These are phyloP conservation scores for Magnusiomyces ingens DNA, from an alignment of 1,139 yeast genomes.

Conservation along the genomic window DNA sequence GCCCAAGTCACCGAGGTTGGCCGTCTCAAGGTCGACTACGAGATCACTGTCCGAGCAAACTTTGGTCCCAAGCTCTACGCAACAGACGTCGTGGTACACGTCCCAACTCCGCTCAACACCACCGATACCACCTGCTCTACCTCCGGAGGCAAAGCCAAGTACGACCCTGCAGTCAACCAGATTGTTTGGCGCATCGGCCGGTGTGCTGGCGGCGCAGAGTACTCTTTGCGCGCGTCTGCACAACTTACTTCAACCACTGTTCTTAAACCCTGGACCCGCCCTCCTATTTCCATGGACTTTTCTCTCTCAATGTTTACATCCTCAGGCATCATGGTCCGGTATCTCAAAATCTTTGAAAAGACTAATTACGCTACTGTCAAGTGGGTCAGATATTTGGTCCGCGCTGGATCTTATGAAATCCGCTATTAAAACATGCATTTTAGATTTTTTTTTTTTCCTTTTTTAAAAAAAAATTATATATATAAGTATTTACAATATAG, in stretches of 20 bases:
- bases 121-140: slow-evolving; percentile 38
- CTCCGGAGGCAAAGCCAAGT: slow-evolving; percentile 63
- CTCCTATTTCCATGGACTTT: slow-evolving; percentile 72
- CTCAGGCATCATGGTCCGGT: slow-evolving; percentile 71
- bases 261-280: slow-evolving; percentile 52
- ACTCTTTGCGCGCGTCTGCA: slow-evolving; percentile 46
- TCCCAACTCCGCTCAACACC: slow-evolving; percentile 68
- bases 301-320: slow-evolving; percentile 68
- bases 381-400: slow-evolving; percentile 76
- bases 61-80: slow-evolving; percentile 60
- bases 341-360: slow-evolving; percentile 61
- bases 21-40: slow-evolving; percentile 45
- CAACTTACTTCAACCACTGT: slow-evolving; percentile 36
- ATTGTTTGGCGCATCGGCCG: slow-evolving; percentile 68
- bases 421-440: slow-evolving; percentile 38
- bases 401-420: slow-evolving; percentile 74
- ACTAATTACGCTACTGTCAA: slow-evolving; percentile 66
- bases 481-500: no score
- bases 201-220: slow-evolving; percentile 61
- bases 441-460: no score
- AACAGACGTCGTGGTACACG: slow-evolving; percentile 52
- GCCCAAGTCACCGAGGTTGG: slow-evolving; percentile 55
- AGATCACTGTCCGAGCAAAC: slow-evolving; percentile 54
- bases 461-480: no score
- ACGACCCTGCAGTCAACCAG: slow-evolving; percentile 56